Percentiles rank a stretch among this genome's conserved stretches.
Conservation (phyloP, 306 rosid genomes). For the Acmispon strigosus region DNA sequence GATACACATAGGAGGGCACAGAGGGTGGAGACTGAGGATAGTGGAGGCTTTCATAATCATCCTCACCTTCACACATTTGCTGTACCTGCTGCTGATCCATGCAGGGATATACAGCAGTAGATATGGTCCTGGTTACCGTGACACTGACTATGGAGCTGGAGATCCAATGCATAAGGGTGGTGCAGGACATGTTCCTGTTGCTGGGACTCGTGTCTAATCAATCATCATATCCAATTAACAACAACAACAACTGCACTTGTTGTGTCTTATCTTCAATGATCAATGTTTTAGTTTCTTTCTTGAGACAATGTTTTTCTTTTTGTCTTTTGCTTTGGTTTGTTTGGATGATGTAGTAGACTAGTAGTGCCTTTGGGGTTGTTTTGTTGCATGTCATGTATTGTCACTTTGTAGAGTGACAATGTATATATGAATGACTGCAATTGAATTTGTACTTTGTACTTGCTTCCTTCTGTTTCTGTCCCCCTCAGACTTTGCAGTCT, state of each 20-base stretch:
- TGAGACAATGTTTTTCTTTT: neutral
- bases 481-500: neutral
- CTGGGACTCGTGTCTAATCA: constrained; percentile 33
- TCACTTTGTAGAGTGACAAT: constrained; percentile 5
- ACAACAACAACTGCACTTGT: neutral
- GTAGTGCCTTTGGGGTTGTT: neutral
- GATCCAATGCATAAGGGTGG: constrained; percentile 60
- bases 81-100: constrained; percentile 53
- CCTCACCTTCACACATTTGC: constrained; percentile 63
- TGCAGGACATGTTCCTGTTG: constrained; percentile 19
- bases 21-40: constrained; percentile 82
- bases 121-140: constrained; percentile 87
- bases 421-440: constrained; percentile 10
- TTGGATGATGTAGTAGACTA: neutral
- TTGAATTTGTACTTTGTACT: constrained; percentile 8
- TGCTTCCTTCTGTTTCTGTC: neutral
- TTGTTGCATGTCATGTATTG: neutral
- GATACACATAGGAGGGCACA: constrained; percentile 68
- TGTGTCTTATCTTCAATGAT: neutral
- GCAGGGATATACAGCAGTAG: constrained; percentile 76
- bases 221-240: neutral
- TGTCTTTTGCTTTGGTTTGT: neutral
- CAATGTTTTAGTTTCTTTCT: neutral
- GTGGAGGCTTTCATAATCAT: constrained; percentile 78
- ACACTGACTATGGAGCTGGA: constrained; percentile 42